Evolutionary conservation across 306 rosid genomes (phyloP).

Genomic region (Mucuna pruriens): DNA sequence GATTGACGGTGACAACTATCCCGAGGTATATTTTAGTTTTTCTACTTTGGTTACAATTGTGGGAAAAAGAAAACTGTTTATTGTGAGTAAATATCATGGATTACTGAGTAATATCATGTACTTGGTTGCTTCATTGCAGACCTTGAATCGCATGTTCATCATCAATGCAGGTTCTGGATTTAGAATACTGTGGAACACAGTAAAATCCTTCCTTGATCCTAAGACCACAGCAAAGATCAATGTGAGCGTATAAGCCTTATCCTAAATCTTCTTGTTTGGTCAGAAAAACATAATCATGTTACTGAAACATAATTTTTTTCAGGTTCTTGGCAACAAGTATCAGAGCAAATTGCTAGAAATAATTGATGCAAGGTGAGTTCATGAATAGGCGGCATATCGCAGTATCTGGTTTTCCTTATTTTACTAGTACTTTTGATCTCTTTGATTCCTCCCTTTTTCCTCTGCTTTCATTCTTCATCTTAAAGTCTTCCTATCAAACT

Average conservation of each 20-base stretch:
- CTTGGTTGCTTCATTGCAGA: conserved; percentile 65
- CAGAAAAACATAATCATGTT: conserved; percentile 24
- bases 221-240: conserved; percentile 88
- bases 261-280: conserved; percentile 35
- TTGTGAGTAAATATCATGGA: conserved; percentile 14
- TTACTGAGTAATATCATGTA: conserved; percentile 39
- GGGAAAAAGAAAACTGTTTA: not conserved
- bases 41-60: conserved; percentile 13
- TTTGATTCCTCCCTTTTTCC: not conserved
- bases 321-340: conserved; percentile 93
- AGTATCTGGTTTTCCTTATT: not conserved
- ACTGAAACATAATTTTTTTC: conserved; percentile 40
- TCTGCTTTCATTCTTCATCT: not conserved
- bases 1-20: conserved; percentile 87
- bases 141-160: conserved; percentile 96
- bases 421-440: not conserved
- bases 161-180: conserved; percentile 98
- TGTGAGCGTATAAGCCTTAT: conserved; percentile 50
- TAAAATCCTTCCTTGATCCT: conserved; percentile 92
- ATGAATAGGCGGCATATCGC: conserved; percentile 5
- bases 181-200: conserved; percentile 92
- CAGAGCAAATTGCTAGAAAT: conserved; percentile 86
- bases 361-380: conserved; percentile 81
- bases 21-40: conserved; percentile 63
- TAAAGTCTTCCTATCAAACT: not conserved